Evolutionary conservation across 371 early-diverging fungal genomes (phyloP).

Genomic region (Umbelopsis sp.): DNA sequence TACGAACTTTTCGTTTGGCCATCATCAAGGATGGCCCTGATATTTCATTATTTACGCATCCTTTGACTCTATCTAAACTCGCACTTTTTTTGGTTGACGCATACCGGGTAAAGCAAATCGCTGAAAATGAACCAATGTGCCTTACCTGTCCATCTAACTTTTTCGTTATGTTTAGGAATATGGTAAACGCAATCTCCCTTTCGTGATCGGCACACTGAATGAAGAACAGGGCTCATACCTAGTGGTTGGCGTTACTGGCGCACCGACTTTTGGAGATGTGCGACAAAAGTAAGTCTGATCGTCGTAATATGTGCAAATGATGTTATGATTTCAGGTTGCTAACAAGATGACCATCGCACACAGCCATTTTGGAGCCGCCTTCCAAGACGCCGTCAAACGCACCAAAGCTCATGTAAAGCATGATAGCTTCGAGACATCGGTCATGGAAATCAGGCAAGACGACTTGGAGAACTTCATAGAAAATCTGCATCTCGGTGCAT

Average conservation of each 20-base stretch:
- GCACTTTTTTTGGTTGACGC: constrained; percentile 81
- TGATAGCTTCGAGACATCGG: constrained; percentile 74
- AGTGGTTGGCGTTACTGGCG: constrained; percentile 70
- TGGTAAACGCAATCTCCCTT: constrained; percentile 55
- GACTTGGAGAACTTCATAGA: constrained; percentile 67
- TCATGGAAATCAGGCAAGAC: constrained; percentile 63
- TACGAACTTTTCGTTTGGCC: constrained; percentile 72
- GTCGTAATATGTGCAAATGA: background rate
- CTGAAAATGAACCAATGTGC: background rate
- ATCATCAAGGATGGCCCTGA: constrained; percentile 65
- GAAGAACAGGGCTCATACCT: constrained; percentile 64
- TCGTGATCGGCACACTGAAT: constrained; percentile 70
- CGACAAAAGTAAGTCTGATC: constrained; percentile 63
- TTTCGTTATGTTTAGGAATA: constrained; percentile 45
- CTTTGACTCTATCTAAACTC: constrained; percentile 68
- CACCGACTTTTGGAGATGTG: constrained; percentile 61
- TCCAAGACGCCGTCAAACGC: constrained; percentile 67
- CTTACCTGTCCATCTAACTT: background rate
- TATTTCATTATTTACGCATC: constrained; percentile 61
- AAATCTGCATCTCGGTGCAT: constrained; percentile 34
- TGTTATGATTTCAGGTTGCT: background rate
- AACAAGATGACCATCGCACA: background rate
- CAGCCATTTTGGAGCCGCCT: constrained; percentile 76
- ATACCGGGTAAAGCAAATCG: constrained; percentile 57
- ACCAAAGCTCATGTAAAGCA: constrained; percentile 55